Evolutionary conservation across 768 basidiomycete species (phyloP), one percentile per base, ranked within the genome.

Genomic region (Leccinum disarticulatum): DNA sequence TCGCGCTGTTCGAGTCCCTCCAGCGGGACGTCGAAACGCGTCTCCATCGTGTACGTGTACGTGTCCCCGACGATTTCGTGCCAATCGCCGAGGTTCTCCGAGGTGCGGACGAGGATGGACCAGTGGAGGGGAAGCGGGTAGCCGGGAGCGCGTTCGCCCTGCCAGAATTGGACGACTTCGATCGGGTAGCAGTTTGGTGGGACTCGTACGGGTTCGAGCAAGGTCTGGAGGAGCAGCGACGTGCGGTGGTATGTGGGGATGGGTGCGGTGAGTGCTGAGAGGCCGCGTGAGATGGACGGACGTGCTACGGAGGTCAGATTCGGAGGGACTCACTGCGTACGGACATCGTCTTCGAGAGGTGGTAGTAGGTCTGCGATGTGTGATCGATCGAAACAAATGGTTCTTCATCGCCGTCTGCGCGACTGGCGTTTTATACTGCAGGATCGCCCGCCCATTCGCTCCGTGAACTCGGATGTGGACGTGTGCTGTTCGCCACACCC

Each of bases 151-250:
- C 56, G 56, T 48, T 71, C 65, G 6, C 72, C 72, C n/a, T 65
- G 71, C 73, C 72, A 73, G 55, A 63, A 74, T 27, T 73, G 73
- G 53, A 65, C 60, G 52, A 73, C 53, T 55, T 73, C 68, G 57
- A 74, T 66, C 22, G 69, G 58, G 50, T 57, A 66, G 35, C 11
- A 58, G 8, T 52, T 61, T 1, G 28, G 14, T 1, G 68, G 72
- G 19, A 70, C 65, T 6, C 33, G 30, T 4, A 74, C 57, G 3
- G 67, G 62, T 3, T 58, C 56, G 47, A 72, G 70, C 31, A 13
- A 5, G 31, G 50, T 31, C 6, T 52, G 60, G n/a, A 62, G 61
- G 4, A 60, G 3, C 4, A 9, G 33, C 11, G 15, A 14, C 22
- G 35, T 22, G 17, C n/a, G n/a, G 17, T 7, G 2, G n/a, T 41